These are phyloP conservation scores for Lichtheimia ornata DNA, from an alignment of 371 early-diverging fungal species.

Conservation along the genomic window DNA sequence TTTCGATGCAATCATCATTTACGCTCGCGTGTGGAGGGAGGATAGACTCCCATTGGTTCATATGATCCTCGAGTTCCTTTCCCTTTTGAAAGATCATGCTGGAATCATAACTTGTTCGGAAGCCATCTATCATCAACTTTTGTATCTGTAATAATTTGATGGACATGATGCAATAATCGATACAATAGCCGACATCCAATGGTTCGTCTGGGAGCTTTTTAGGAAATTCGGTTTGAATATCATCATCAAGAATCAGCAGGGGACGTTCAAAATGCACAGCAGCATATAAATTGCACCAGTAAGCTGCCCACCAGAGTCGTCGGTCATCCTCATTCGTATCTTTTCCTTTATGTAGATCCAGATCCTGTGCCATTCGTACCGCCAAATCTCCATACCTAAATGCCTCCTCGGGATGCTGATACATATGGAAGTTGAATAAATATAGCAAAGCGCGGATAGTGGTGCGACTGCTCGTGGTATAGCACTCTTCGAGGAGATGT, in stretches of 20 bases:
- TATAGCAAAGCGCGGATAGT: slow-evolving; percentile 26
- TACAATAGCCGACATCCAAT: slow-evolving; percentile 19
- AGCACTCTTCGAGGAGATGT: slow-evolving; percentile 18
- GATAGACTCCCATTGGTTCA: slow-evolving; percentile 8
- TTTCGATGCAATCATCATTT: background rate
- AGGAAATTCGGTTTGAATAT: slow-evolving; percentile 6
- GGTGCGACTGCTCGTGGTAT: slow-evolving; percentile 16
- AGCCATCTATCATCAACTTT: slow-evolving; percentile 3
- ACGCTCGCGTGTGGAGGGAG: slow-evolving; percentile 6
- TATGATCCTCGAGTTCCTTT: slow-evolving; percentile 8
- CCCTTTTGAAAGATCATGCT: slow-evolving; percentile 6
- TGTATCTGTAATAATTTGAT: slow-evolving; percentile 20
- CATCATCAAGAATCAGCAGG: background rate
- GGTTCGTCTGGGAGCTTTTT: slow-evolving; percentile 9
- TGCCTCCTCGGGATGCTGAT: slow-evolving; percentile 8
- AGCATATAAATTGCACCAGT: slow-evolving; percentile 22
- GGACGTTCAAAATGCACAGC: slow-evolving; percentile 19
- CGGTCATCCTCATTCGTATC: slow-evolving; percentile 13
- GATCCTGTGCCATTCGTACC: slow-evolving; percentile 25
- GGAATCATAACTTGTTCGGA: background rate
- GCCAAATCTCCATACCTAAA: slow-evolving; percentile 18
- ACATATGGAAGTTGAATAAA: slow-evolving; percentile 13
- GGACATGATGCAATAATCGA: slow-evolving; percentile 18
- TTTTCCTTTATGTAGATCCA: slow-evolving; percentile 10
- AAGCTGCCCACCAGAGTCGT: slow-evolving; percentile 28